Conservation (phyloP, 306 rosid genomes). For the Cicer cuneatum region DNA sequence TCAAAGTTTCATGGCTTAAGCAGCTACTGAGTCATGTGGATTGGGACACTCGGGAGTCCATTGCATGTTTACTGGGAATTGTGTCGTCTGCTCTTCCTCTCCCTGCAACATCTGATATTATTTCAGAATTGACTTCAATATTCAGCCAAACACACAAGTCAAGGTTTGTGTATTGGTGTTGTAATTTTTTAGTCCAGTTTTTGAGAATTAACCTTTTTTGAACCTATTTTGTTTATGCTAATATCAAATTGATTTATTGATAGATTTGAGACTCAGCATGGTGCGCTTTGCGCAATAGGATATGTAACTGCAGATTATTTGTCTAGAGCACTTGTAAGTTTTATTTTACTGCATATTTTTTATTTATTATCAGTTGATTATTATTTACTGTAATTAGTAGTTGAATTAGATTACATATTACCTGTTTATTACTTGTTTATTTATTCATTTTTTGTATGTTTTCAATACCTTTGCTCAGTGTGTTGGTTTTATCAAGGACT, state of each 20-base stretch:
- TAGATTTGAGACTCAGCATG: slow-evolving; percentile 95
- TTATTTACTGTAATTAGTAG: background rate
- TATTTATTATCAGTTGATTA: too few relatives aligned
- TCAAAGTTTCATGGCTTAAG: slow-evolving; percentile 80
- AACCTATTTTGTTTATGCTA: slow-evolving; percentile 30
- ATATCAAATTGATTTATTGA: slow-evolving; percentile 44
- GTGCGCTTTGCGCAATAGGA: slow-evolving; percentile 88
- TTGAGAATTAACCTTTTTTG: background rate
- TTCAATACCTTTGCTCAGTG: slow-evolving; percentile 20
- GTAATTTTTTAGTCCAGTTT: slow-evolving; percentile 19
- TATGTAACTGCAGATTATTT: slow-evolving; percentile 80
- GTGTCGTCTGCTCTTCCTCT: slow-evolving; percentile 78
- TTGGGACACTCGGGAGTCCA: slow-evolving; percentile 88
- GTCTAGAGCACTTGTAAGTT: slow-evolving; percentile 77
- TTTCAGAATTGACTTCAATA: slow-evolving; percentile 67
- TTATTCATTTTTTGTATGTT: slow-evolving; percentile 30
- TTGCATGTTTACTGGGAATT: slow-evolving; percentile 91
- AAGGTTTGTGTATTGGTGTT: slow-evolving; percentile 60
- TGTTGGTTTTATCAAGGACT: slow-evolving; percentile 17
- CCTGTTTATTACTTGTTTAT: background rate
- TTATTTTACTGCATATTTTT: slow-evolving; percentile 27
- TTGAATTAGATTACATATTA: slow-evolving; percentile 11
- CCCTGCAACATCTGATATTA: slow-evolving; percentile 57
- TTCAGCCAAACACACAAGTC: slow-evolving; percentile 60
- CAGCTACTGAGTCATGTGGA: slow-evolving; percentile 81